Conservation (phyloP, 345 rosid species). For the Cardamine resedifolia region DNA sequence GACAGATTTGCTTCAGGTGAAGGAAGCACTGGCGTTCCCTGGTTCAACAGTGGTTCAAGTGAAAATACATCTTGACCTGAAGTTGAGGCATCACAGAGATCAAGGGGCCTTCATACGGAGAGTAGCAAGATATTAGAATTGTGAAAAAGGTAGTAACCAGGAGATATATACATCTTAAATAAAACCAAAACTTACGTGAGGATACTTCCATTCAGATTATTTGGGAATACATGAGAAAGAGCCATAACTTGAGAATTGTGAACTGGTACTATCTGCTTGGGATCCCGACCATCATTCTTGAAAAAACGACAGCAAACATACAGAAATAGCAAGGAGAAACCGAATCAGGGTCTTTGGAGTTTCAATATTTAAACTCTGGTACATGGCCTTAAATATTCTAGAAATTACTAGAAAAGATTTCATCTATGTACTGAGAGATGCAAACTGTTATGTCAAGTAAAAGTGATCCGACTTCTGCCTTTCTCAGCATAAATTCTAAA, state of each 20-base stretch:
- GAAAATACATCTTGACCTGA: slow-evolving; percentile 62
- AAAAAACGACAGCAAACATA: slow-evolving; percentile 29
- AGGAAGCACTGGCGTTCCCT: slow-evolving; percentile 56
- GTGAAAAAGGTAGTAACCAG: neutral
- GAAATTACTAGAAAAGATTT: neutral
- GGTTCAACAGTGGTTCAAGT: slow-evolving; percentile 54
- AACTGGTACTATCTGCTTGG: slow-evolving; percentile 55
- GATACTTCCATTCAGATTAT: slow-evolving; percentile 65
- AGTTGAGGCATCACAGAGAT: slow-evolving; percentile 65
- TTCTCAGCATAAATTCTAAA: slow-evolving; percentile 7
- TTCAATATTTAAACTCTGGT: slow-evolving; percentile 11
- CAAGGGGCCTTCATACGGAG: slow-evolving; percentile 81
- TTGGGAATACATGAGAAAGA: slow-evolving; percentile 75
- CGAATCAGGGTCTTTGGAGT: neutral
- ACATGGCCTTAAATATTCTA: neutral
- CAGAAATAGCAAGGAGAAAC: slow-evolving; percentile 25
- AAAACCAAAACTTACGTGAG: slow-evolving; percentile 62
- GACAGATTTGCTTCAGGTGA: slow-evolving; percentile 58
- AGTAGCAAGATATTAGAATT: slow-evolving; percentile 25
- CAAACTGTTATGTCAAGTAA: neutral
- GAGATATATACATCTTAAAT: slow-evolving; percentile 4
- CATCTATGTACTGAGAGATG: neutral
- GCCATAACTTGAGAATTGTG: slow-evolving; percentile 78
- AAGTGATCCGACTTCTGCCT: slow-evolving; percentile 9
- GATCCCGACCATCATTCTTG: slow-evolving; percentile 71